Evolutionary conservation across 2,329 filamentous ascomycete genomes (phyloP).

Genomic region (Lecanosticta acicola): DNA sequence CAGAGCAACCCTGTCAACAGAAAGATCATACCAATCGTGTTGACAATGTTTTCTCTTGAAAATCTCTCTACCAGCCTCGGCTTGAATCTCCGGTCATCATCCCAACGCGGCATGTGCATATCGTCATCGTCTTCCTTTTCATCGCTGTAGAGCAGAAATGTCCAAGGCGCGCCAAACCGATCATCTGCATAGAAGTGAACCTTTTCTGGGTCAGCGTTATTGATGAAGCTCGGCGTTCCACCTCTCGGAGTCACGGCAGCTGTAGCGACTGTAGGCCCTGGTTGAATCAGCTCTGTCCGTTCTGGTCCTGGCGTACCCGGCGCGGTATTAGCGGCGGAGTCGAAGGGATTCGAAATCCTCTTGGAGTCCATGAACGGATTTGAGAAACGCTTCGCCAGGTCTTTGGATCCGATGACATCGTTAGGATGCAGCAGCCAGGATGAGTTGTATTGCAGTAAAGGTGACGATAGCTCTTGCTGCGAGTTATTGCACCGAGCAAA

Average conservation of each 20-base stretch:
- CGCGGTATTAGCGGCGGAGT: slow-evolving; percentile 19
- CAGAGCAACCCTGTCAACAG: slow-evolving; percentile 45
- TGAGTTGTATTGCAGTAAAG: slow-evolving; percentile 23
- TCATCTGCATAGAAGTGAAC: slow-evolving; percentile 42
- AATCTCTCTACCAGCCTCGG: slow-evolving; percentile 43
- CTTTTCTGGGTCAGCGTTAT: slow-evolving; percentile 32
- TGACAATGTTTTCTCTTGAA: slow-evolving; percentile 39
- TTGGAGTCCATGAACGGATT: slow-evolving; percentile 32
- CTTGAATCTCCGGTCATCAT: slow-evolving; percentile 44
- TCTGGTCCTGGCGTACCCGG: slow-evolving; percentile 16
- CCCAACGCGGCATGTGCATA: slow-evolving; percentile 49
- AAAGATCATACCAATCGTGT: slow-evolving; percentile 40
- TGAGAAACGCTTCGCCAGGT: slow-evolving; percentile 27
- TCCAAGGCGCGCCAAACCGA: slow-evolving; percentile 40
- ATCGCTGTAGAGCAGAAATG: slow-evolving; percentile 45
- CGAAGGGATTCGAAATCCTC: slow-evolving; percentile 25
- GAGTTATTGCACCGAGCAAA: slow-evolving; percentile 33
- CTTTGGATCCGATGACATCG: slow-evolving; percentile 18
- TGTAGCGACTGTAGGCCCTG: slow-evolving; percentile 9
- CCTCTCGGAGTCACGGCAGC: slow-evolving; percentile 10
- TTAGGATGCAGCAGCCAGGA: slow-evolving; percentile 19
- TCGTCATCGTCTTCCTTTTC: slow-evolving; percentile 51
- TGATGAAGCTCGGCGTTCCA: slow-evolving; percentile 27
- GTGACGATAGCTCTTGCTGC: slow-evolving; percentile 26
- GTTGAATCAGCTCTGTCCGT: slow-evolving; percentile 5